Evolutionary conservation across 495 filamentous ascomycete species (phyloP).

Genomic region (Penicillium diatomitis): DNA sequence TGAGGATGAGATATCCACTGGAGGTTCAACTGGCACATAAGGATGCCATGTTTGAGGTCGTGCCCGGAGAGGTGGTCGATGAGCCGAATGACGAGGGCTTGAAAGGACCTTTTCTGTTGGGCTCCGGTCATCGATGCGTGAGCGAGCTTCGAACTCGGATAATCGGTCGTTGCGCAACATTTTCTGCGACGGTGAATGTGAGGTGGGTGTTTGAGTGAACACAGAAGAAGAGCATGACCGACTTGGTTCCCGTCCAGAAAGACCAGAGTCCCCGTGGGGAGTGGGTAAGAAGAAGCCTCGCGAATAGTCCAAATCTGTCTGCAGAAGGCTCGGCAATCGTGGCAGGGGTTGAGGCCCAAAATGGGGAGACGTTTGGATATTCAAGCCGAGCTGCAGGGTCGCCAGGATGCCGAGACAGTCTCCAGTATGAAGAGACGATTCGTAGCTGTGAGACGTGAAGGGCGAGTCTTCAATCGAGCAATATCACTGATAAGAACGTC

Average conservation of each 20-base stretch:
- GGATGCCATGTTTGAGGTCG: slow-evolving; percentile 32
- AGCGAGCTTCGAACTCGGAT: slow-evolving; percentile 20
- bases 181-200: slow-evolving; percentile 38
- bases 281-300: slow-evolving; percentile 31
- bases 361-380: slow-evolving; percentile 25
- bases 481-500: too few relatives aligned
- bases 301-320: slow-evolving; percentile 21
- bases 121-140: slow-evolving; percentile 12
- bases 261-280: slow-evolving; percentile 26
- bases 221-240: slow-evolving; percentile 38
- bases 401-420: slow-evolving; percentile 24
- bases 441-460: too few relatives aligned
- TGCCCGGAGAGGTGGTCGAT: slow-evolving; percentile 22
- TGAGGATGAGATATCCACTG: slow-evolving; percentile 24
- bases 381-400: slow-evolving; percentile 27
- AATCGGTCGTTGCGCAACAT: slow-evolving; percentile 23
- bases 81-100: slow-evolving; percentile 13
- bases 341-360: slow-evolving; percentile 19
- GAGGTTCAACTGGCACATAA: slow-evolving; percentile 32
- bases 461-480: too few relatives aligned
- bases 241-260: slow-evolving; percentile 31
- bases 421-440: neutral
- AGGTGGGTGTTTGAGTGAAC: slow-evolving; percentile 23
- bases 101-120: slow-evolving; percentile 21
- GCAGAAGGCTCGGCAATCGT: slow-evolving; percentile 25